Percentiles rank a stretch among this genome's conserved stretches.
Evolutionary conservation across 805 yeast species (phyloP).

Genomic region (Ogataea trehalophila): DNA sequence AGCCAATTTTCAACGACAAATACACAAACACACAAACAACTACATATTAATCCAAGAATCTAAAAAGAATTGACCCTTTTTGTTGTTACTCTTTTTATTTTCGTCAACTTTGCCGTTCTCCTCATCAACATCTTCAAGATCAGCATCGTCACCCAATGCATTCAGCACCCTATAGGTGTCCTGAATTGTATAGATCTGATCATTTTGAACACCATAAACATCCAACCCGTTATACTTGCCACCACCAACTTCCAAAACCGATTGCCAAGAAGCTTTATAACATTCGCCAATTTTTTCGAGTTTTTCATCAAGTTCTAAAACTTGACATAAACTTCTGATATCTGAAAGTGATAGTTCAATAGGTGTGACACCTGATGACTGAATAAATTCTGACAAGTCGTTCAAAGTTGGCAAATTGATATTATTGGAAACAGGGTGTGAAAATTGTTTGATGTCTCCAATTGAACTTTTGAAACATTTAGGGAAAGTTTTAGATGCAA

Average conservation of each 20-base stretch:
- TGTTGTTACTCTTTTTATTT: slow-evolving; percentile 3
- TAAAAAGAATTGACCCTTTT: slow-evolving; percentile 17
- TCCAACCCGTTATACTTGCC: slow-evolving; percentile 30
- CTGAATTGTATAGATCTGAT: slow-evolving; percentile 25
- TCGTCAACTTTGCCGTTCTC: slow-evolving; percentile 14
- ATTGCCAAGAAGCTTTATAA: slow-evolving; percentile 80
- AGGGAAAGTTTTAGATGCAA: slow-evolving; percentile 74
- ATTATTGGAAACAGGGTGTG: slow-evolving; percentile 23
- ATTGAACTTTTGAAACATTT: slow-evolving; percentile 48
- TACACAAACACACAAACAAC: neutral
- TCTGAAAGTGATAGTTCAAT: slow-evolving; percentile 74
- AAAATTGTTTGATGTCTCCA: slow-evolving; percentile 22
- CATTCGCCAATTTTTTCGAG: slow-evolving; percentile 61
- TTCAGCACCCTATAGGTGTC: slow-evolving; percentile 30
- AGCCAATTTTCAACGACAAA: too few relatives aligned
- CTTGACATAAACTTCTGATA: slow-evolving; percentile 81
- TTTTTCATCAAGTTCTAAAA: slow-evolving; percentile 80
- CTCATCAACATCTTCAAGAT: slow-evolving; percentile 12
- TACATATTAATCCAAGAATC: slow-evolving; percentile 29
- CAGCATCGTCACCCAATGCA: slow-evolving; percentile 12
- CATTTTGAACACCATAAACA: slow-evolving; percentile 24
- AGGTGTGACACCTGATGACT: slow-evolving; percentile 66
- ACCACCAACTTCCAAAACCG: slow-evolving; percentile 67
- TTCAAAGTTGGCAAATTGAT: slow-evolving; percentile 64
- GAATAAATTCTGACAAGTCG: slow-evolving; percentile 71